A percentile compares a stretch with the other conserved stretches of the same genome.
These are phyloP conservation scores for Glycine soja DNA, from an alignment of 306 rosid genomes.

Conservation along the genomic window DNA sequence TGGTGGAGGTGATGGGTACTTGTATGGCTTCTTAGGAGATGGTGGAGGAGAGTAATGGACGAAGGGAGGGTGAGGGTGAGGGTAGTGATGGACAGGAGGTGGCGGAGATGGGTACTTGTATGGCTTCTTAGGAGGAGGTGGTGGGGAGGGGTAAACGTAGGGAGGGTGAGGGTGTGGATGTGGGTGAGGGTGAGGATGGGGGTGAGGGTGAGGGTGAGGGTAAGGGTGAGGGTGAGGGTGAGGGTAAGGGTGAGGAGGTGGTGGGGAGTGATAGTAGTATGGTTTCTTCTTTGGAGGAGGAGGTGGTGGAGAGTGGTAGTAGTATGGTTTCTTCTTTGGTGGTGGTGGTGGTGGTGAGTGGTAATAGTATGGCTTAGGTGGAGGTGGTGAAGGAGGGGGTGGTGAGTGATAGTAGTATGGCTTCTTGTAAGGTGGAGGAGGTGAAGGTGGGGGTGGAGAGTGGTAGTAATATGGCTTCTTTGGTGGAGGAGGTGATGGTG, in stretches of 20 bases:
- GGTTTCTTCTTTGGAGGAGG: not conserved
- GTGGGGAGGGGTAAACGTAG: not conserved
- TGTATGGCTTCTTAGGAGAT: constrained; percentile 39
- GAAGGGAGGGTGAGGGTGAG: not conserved
- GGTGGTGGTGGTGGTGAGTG: not conserved
- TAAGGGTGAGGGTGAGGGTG: not conserved
- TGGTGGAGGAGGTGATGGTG: constrained; percentile 11
- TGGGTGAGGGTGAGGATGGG: constrained; percentile 14
- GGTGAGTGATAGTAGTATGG: constrained; percentile 36
- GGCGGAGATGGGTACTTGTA: constrained; percentile 42
- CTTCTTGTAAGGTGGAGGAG: not conserved
- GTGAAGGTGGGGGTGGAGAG: not conserved
- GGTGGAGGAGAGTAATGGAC: constrained; percentile 56
- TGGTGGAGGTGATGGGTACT: constrained; percentile 48
- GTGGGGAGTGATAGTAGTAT: not conserved
- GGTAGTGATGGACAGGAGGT: constrained; percentile 47
- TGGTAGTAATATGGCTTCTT: not conserved
- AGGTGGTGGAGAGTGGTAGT: no score
- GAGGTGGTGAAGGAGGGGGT: constrained; percentile 29
- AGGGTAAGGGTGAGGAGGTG: constrained; percentile 15
- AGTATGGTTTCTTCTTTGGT: no score
- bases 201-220: constrained; percentile 43
- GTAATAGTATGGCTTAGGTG: constrained; percentile 32
- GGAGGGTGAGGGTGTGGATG: no score
- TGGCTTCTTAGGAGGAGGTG: constrained; percentile 50